Base-by-base conservation (phyloP, 164 flowering plant genomes). In the Santalum album region DNA sequence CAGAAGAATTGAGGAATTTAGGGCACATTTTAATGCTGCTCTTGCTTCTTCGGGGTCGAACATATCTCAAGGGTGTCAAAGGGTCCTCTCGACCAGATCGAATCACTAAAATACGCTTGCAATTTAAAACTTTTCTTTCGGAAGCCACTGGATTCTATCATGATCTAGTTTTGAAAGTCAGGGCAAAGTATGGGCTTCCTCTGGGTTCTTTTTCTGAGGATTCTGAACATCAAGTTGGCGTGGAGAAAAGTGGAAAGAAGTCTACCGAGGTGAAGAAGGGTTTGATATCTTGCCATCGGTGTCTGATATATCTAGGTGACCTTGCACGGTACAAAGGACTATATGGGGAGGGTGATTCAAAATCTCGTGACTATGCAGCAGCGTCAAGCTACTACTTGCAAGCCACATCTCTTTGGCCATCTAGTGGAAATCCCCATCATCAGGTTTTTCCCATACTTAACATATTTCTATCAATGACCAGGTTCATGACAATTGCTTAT, bases 141-240 rank as follows among this genome's bases (percentile, higher is more conserved):
- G 97, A 94, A 65, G 95, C 97, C 12, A 84, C 90, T 57, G 99
- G 99, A 27, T 94, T 87, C 70, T 94, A 94, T 65, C 97, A 94
- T 76, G 99, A 94, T 66, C 69, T 94, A 19, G 83, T 90, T 46
- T 51, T 87, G 76, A 90, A 87, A 58, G 78, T 90, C 44, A 83
- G 86, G 74, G 71, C 90, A 16, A 94, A 86, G 55, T 86, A 84
- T 82, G 96, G 97, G 55, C 77, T 90, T 43, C 95, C 92, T 51
- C 67, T 87, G 54, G 92, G 87, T 54, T 63, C 80, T 59, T 81
- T 83, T 57, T 78, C 96, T 35, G 90, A 92, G 63, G 90, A 80
- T 58, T 65, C 73, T 12, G 88, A 81, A 24, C 78, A 59, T 70
- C 78, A 69, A 49, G 67, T 61, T 54, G 40, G 65, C 10, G 25